Conservation (phyloP, 78 protist genomes). For the Dictyostelium brefeldianum region DNA sequence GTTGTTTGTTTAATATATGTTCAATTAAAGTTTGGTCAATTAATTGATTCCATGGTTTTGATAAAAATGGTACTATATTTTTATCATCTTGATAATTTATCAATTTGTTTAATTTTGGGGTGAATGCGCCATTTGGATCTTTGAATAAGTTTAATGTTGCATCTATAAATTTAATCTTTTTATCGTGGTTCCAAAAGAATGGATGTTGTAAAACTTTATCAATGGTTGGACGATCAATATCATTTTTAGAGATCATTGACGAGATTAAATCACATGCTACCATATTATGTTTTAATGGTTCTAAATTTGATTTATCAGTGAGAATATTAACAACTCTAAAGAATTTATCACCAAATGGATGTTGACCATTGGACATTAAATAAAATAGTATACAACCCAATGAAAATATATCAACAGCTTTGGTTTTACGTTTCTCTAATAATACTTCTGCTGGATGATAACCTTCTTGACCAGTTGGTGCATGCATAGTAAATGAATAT, state of each 20-base stretch:
- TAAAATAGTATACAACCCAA: slow-evolving; percentile 57
- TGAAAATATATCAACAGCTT: slow-evolving; percentile 55
- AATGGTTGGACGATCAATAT: slow-evolving; percentile 23
- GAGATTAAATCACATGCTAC: slow-evolving; percentile 28
- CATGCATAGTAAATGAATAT: slow-evolving; percentile 37
- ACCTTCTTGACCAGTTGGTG: slow-evolving; percentile 73
- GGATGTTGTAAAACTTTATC: slow-evolving; percentile 24
- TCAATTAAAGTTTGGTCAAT: slow-evolving; percentile 21
- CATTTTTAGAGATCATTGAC: slow-evolving; percentile 12
- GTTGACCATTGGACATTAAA: slow-evolving; percentile 30
- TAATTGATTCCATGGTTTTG: slow-evolving; percentile 54
- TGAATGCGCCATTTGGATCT: slow-evolving; percentile 4
- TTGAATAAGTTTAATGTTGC: background rate
- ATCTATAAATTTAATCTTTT: slow-evolving; percentile 48
- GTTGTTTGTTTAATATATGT: background rate
- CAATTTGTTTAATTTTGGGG: background rate
- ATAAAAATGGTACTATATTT: background rate
- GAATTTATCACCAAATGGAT: slow-evolving; percentile 73
- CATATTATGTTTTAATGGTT: background rate
- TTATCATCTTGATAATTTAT: background rate
- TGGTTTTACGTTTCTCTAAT: slow-evolving; percentile 53
- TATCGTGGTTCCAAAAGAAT: slow-evolving; percentile 38
- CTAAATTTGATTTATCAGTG: background rate
- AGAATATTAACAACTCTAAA: slow-evolving; percentile 47
- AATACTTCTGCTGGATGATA: slow-evolving; percentile 70